A percentile compares a stretch with the other conserved stretches of the same genome.
phyloP scores from a whole-genome alignment of 768 basidiomycete species.

The Chalciporus pseudorubinellus region DNA sequence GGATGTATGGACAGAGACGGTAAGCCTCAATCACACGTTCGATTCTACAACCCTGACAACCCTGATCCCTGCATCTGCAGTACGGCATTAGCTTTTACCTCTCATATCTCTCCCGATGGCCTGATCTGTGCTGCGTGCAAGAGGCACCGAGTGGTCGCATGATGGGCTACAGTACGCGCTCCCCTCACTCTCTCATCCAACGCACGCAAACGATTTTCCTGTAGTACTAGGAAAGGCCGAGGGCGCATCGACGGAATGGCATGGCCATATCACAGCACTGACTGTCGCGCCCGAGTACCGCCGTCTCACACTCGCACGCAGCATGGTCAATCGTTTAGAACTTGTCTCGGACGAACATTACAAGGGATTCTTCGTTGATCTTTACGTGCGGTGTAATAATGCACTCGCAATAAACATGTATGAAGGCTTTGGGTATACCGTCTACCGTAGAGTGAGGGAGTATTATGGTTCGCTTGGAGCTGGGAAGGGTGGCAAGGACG shows the following conservation, averaged over 20 bases:
- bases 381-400: slow-evolving; percentile 92
- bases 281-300: slow-evolving; percentile 95
- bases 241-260: slow-evolving; percentile 72
- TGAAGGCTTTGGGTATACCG: slow-evolving; percentile 89
- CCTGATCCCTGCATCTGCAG: slow-evolving; percentile 35
- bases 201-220: slow-evolving; percentile 1
- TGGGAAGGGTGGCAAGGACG: slow-evolving; percentile 75
- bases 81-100: slow-evolving; percentile 89
- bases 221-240: slow-evolving; percentile 94
- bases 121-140: slow-evolving; percentile 83
- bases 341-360: slow-evolving; percentile 77
- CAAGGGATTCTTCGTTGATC: slow-evolving; percentile 88
- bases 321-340: slow-evolving; percentile 86
- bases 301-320: slow-evolving; percentile 79
- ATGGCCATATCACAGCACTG: slow-evolving; percentile 93
- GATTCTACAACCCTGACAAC: slow-evolving; percentile 1
- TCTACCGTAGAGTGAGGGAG: slow-evolving; percentile 85
- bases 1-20: slow-evolving; percentile 97
- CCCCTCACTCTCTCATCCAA: slow-evolving; percentile 6
- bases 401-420: slow-evolving; percentile 86
- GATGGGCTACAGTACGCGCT: slow-evolving; percentile 86
- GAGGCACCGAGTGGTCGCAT: slow-evolving; percentile 77
- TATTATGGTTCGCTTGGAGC: slow-evolving; percentile 81
- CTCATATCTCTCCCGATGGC: slow-evolving; percentile 87
- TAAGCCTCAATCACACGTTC: slow-evolving; percentile 36